Conservation (phyloP, 2,329 filamentous ascomycete species). For the Escovopsis sp. region DNA sequence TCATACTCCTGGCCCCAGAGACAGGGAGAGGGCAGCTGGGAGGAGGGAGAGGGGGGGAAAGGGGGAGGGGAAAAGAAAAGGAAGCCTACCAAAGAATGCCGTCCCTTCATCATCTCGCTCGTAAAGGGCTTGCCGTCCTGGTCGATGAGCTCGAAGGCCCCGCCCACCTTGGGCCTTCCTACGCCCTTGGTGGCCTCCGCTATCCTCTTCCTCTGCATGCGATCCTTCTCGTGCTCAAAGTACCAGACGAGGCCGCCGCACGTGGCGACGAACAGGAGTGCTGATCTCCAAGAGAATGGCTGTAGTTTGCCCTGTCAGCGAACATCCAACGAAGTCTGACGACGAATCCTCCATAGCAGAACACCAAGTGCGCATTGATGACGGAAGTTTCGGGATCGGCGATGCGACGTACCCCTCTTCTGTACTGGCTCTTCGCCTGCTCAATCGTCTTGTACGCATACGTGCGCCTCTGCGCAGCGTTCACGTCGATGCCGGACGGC, state of each 20-base stretch:
- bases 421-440: slow-evolving; percentile 42
- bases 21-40: too few species aligned
- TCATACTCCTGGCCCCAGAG: too few species aligned
- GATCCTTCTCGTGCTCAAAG: slow-evolving; percentile 83
- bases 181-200: slow-evolving; percentile 88
- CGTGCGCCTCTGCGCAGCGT: slow-evolving; percentile 21
- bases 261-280: slow-evolving; percentile 66
- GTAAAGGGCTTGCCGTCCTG: slow-evolving; percentile 67
- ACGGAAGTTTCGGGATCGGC: too few species aligned
- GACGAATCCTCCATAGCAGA: too few species aligned
- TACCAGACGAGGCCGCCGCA: slow-evolving; percentile 71
- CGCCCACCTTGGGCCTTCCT: slow-evolving; percentile 84
- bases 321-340: too few species aligned
- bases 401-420: slow-evolving; percentile 38
- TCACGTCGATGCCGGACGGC: slow-evolving; percentile 10
- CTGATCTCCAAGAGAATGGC: slow-evolving; percentile 92
- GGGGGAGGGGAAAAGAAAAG: too few species aligned
- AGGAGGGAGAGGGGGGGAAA: too few species aligned
- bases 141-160: slow-evolving; percentile 67
- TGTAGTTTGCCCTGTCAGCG: too few species aligned
- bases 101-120: slow-evolving; percentile 69
- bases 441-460: slow-evolving; percentile 43
- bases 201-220: slow-evolving; percentile 76
- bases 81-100: too few species aligned
- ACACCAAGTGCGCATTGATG: too few species aligned